These are phyloP conservation scores for Candida neerlandica DNA, from an alignment of 1,139 yeast genomes.

Conservation along the genomic window DNA sequence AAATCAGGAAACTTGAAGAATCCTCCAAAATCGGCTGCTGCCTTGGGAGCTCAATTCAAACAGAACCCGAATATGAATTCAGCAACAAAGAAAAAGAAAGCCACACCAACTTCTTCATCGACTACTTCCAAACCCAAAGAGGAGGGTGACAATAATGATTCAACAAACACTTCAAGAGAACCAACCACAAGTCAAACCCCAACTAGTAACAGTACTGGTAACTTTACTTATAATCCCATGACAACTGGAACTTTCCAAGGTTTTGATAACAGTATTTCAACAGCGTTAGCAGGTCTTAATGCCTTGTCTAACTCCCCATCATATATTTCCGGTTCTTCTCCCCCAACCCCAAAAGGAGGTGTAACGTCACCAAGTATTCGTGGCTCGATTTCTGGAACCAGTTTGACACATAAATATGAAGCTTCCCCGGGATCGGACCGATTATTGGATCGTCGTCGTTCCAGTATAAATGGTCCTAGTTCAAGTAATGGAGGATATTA, in stretches of 20 bases:
- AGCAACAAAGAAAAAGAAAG: conserved; percentile 25
- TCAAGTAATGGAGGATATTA: conserved; percentile 47
- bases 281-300: conserved; percentile 51
- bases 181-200: conserved; percentile 1
- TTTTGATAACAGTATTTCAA: conserved; percentile 45
- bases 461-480: conserved; percentile 30
- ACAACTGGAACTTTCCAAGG: conserved; percentile 44
- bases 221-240: conserved; percentile 38
- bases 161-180: conserved; percentile 1
- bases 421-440: conserved; percentile 20
- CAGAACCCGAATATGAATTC: conserved; percentile 13
- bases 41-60: conserved; percentile 20
- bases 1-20: conserved; percentile 64
- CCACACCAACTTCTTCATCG: conserved; percentile 17
- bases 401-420: conserved; percentile 16
- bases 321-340: conserved; percentile 35
- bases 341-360: conserved; percentile 15
- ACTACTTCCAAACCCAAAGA: conserved; percentile 14
- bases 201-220: conserved; percentile 10
- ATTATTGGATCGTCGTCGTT: conserved; percentile 36
- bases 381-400: conserved; percentile 7
- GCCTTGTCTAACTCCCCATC: conserved; percentile 46
- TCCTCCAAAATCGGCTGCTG: conserved; percentile 49
- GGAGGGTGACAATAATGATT: conserved; percentile 16
- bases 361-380: conserved; percentile 5